Base-by-base conservation (phyloP, 371 early-diverging fungal genomes). In the Dinochytrium kinnereticum region DNA sequence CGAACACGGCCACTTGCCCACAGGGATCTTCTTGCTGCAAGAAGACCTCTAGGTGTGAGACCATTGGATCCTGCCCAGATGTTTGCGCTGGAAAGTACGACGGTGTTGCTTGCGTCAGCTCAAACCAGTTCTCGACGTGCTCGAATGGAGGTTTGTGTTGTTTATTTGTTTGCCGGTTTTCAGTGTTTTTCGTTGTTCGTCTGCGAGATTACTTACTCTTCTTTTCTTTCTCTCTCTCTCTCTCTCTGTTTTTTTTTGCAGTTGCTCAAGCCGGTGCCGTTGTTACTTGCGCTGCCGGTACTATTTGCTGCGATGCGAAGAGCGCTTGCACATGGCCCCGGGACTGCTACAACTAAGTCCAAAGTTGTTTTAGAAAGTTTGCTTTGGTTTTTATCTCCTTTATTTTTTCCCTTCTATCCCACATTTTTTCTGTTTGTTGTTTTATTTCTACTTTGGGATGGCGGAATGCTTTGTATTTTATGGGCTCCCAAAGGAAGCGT, bases 231-330 rank as follows among this genome's bases (percentile, higher is more conserved):
- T 10, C 36, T 15, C 36, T 64, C 36, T 7, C 21, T 26, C 7
- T 17, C 30, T 26, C 57, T 55, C 30, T 55, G 7, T 55, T 61
- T 24, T 33, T 61, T 33, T 61, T 3, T 61, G 13, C 24, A 34
- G 37, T 34, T 3, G 61, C 37, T 26, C 7, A 5, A 10, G 34
- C 31, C 61, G 28, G 28, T 28, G 61, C 34, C 36, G 24, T 61
- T 24, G 36, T 72, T 51, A 59, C 59, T 2, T 76, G 76, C 76
- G 67, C 76, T 31, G 69, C 34, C 2, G 76, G 76, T 2, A 30
- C 34, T 13, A 36, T 68, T 30, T 76, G 76, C 59, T 76, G 76
- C 66, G 61, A 76, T 31, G 51, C 33, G 51, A 36, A 37, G 26
- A 64, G 68, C 30, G 64, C 59, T 50, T 71, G 71, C 69, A 71